phyloP scores from a whole-genome alignment of 352 stramenopile genomes.

The Globisporangium uncinulatum region DNA sequence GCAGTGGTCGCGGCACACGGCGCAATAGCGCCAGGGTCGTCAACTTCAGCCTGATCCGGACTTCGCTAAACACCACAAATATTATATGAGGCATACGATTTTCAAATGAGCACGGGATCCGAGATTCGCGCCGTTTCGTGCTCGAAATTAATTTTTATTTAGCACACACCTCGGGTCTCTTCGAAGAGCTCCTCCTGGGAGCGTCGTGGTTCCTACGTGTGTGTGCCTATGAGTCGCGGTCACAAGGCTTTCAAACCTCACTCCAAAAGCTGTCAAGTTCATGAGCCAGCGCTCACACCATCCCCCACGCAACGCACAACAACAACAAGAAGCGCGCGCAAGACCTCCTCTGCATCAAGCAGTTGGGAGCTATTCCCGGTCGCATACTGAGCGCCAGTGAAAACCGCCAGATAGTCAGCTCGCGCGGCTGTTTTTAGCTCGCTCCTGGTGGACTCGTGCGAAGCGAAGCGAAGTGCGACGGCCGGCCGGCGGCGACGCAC shows the following conservation, averaged over 20 bases:
- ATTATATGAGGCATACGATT: neutral
- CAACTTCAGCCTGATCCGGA: neutral
- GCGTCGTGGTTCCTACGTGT: no score
- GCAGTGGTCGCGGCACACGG: conserved; percentile 26
- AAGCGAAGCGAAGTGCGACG: no score
- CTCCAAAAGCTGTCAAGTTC: no score
- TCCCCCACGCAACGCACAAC: no score
- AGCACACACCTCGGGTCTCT: no score
- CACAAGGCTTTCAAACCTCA: no score
- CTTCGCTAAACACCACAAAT: neutral
- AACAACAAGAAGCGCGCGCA: neutral
- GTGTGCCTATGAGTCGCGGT: no score
- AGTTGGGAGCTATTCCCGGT: neutral
- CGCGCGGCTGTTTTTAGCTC: neutral
- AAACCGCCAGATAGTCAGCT: neutral
- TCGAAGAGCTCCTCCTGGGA: no score
- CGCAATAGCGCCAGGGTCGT: conserved; percentile 4
- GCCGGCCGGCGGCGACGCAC: neutral
- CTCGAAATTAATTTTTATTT: no score
- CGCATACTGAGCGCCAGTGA: conserved; percentile 5
- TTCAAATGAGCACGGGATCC: neutral
- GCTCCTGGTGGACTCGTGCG: neutral
- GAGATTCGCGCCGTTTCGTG: neutral
- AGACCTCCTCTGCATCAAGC: no score
- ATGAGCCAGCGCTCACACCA: no score